These are phyloP conservation scores for Neostapfia colusana DNA, from an alignment of 176 grass and related monocot species.

Conservation along the genomic window DNA sequence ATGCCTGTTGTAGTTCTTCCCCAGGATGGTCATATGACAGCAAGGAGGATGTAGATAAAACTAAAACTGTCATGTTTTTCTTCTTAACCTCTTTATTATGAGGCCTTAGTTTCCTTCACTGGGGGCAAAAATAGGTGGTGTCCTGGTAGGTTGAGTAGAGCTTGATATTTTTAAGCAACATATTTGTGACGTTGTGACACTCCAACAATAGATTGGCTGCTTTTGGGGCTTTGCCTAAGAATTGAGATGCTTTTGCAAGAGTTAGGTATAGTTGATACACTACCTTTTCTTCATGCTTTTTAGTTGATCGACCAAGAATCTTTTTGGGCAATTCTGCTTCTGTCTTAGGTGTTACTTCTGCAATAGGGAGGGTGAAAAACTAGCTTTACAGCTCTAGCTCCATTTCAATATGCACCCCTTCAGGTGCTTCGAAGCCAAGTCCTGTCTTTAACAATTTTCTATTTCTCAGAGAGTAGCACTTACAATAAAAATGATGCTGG, in stretches of 20 bases:
- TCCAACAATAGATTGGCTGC: conserved; percentile 1
- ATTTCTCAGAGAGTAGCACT: background rate
- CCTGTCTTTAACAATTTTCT: background rate
- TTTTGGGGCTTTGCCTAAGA: conserved; percentile 12
- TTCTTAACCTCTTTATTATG: conserved; percentile 1
- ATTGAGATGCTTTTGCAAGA: conserved; percentile 18
- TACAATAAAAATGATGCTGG: background rate
- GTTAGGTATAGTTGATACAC: conserved; percentile 30
- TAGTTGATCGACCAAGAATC: background rate
- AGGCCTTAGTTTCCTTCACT: conserved; percentile 12
- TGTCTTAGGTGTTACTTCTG: conserved; percentile 14
- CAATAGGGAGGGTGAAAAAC: conserved; percentile 6
- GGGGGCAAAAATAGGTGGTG: conserved; percentile 1
- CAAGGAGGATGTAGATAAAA: background rate
- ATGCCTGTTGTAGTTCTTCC: conserved; percentile 2
- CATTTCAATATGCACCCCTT: background rate
- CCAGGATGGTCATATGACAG: background rate
- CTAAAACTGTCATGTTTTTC: background rate
- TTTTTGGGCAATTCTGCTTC: background rate
- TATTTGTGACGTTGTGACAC: background rate
- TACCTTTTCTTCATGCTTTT: conserved; percentile 14
- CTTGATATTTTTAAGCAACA: conserved; percentile 5
- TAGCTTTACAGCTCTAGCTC: conserved; percentile 11
- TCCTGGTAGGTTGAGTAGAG: conserved; percentile 9
- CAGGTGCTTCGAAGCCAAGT: background rate